These are phyloP conservation scores for Phytomonas francai DNA, from an alignment of 208 protist genomes.

Conservation along the genomic window DNA sequence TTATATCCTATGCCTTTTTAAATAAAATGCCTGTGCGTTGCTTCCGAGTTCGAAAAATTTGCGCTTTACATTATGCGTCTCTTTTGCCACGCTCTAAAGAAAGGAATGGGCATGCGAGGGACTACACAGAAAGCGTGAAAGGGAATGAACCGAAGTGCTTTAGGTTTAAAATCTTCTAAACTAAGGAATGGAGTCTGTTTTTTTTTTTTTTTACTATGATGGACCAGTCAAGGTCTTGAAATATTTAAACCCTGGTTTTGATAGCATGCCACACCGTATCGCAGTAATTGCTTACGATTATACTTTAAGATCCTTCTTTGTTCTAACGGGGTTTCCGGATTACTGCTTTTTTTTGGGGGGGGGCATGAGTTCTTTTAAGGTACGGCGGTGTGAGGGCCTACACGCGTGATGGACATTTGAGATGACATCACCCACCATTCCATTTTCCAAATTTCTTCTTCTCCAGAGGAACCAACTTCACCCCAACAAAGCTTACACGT, in stretches of 20 bases:
- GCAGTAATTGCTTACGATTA: not conserved
- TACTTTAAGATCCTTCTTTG: not conserved
- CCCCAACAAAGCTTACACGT: not conserved
- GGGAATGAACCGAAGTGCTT: not conserved
- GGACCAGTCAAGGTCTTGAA: not conserved
- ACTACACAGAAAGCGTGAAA: not conserved
- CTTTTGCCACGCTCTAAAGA: not conserved
- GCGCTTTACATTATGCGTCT: not conserved
- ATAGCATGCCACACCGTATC: not conserved
- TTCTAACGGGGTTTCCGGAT: not conserved
- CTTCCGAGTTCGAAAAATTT: not conserved
- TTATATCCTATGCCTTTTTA: constrained; percentile 1
- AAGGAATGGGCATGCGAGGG: not conserved
- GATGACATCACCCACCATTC: not conserved
- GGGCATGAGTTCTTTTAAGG: not conserved
- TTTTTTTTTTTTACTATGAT: not conserved
- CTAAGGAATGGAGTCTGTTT: not conserved
- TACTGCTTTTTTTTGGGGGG: not conserved
- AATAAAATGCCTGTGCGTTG: not conserved
- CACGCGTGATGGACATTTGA: not conserved
- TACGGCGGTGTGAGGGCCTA: not conserved
- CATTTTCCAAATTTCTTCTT: not conserved
- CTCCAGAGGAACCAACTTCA: not conserved
- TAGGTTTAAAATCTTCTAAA: not conserved
- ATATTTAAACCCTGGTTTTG: not conserved